These are phyloP conservation scores for Pseudogymnoascus pannorum DNA, from an alignment of 2,329 filamentous ascomycete genomes.

Conservation along the genomic window DNA sequence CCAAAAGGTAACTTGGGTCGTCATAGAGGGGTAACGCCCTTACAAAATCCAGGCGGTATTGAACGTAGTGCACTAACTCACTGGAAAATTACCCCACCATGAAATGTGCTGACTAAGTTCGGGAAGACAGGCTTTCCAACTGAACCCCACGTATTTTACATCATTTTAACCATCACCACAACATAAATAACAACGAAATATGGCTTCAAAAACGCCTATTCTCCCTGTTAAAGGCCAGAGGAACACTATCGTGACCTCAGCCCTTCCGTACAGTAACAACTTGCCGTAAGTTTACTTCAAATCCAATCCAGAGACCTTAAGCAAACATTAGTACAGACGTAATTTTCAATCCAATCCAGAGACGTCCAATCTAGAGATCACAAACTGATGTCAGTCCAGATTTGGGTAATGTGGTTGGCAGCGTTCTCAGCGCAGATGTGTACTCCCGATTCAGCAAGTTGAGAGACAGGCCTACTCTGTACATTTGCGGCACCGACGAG, in stretches of 20 bases:
- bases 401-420: conserved; percentile 81
- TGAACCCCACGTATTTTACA: conserved; percentile 3
- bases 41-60: not conserved
- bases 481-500: conserved; percentile 83
- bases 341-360: no score
- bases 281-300: conserved; percentile 43
- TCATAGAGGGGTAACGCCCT: conserved; percentile 3
- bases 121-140: not conserved
- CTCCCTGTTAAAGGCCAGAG: conserved; percentile 66
- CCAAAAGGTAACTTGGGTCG: not conserved
- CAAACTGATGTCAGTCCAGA: conserved; percentile 30
- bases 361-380: no score
- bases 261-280: conserved; percentile 77
- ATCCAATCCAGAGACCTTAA: no score
- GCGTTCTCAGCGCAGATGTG: conserved; percentile 82
- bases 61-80: not conserved
- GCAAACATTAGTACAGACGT: no score
- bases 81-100: conserved; percentile 7
- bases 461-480: conserved; percentile 71
- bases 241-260: conserved; percentile 86
- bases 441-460: conserved; percentile 77
- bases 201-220: conserved; percentile 34
- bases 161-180: not conserved
- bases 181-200: conserved; percentile 13
- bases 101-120: not conserved